phyloP scores from a whole-genome alignment of 1,139 yeast genomes.

The Diutina siamensis region DNA sequence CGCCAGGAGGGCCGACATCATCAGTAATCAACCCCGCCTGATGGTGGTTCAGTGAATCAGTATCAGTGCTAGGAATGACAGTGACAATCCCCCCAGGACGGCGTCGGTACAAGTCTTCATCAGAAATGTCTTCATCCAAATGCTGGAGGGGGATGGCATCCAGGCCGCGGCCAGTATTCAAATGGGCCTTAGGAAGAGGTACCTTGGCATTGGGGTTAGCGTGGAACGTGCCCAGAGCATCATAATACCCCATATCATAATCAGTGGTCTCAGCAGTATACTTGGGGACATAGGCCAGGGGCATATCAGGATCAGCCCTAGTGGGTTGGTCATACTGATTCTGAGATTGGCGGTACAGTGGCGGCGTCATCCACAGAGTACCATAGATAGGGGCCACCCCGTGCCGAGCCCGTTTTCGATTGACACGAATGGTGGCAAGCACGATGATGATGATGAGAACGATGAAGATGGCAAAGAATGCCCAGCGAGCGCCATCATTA shows the following conservation, averaged over 20 bases:
- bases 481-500: slow-evolving; percentile 39
- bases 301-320: slow-evolving; percentile 23
- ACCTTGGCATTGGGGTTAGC: slow-evolving; percentile 20
- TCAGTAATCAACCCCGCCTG: no score
- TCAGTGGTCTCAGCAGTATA: slow-evolving; percentile 57
- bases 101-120: slow-evolving; percentile 2
- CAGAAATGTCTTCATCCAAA: neutral
- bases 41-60: no score
- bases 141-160: neutral
- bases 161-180: neutral
- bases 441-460: slow-evolving; percentile 38
- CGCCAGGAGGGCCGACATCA: no score
- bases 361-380: slow-evolving; percentile 89
- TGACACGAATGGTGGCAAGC: slow-evolving; percentile 43
- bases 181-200: slow-evolving; percentile 7
- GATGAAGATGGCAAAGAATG: slow-evolving; percentile 42
- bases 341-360: slow-evolving; percentile 70
- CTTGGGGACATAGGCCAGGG: slow-evolving; percentile 45
- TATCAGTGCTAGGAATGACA: no score
- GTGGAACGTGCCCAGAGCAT: slow-evolving; percentile 47
- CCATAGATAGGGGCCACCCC: slow-evolving; percentile 72
- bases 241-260: slow-evolving; percentile 75
- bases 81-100: no score
- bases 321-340: slow-evolving; percentile 40
- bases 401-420: slow-evolving; percentile 42